Evolutionary conservation across 225 moss, liverwort and hornwort species (phyloP).

Genomic region (Ulota crispa): DNA sequence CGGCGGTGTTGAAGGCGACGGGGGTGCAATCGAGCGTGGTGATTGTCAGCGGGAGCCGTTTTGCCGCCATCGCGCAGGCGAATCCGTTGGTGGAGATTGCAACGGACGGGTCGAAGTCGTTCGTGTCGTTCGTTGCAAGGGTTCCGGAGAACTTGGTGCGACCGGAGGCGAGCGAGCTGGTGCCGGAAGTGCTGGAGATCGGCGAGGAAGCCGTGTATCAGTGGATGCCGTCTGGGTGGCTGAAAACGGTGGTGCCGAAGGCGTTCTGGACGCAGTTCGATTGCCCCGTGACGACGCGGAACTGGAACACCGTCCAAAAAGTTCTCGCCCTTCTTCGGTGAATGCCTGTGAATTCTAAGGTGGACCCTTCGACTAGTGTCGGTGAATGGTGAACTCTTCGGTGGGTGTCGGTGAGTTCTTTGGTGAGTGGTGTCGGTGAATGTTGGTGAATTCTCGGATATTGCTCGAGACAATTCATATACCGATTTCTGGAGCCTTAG

Average conservation of each 20-base stretch:
- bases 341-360: rapidly evolving
- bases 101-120: slow-evolving; percentile 45
- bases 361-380: not conserved
- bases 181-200: slow-evolving; percentile 35
- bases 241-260: slow-evolving; percentile 41
- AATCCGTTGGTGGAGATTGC: slow-evolving; percentile 39
- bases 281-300: slow-evolving; percentile 42
- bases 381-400: not conserved
- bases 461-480: not conserved
- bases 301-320: slow-evolving; percentile 51
- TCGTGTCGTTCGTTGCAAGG: slow-evolving; percentile 31
- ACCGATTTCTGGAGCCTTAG: not conserved
- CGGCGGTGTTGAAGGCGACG: slow-evolving; percentile 32
- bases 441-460: not conserved
- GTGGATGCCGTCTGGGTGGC: slow-evolving; percentile 41
- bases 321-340: slow-evolving; percentile 32
- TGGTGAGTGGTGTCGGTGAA: not conserved
- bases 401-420: not conserved
- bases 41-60: slow-evolving; percentile 31
- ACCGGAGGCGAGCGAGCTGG: slow-evolving; percentile 32
- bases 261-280: slow-evolving; percentile 49
- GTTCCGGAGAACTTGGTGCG: slow-evolving; percentile 16
- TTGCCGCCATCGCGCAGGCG: slow-evolving; percentile 32
- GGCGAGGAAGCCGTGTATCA: slow-evolving; percentile 40
- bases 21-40: slow-evolving; percentile 47